Conservation (phyloP, 257 asterid species). For the Solanum verrucosum region DNA sequence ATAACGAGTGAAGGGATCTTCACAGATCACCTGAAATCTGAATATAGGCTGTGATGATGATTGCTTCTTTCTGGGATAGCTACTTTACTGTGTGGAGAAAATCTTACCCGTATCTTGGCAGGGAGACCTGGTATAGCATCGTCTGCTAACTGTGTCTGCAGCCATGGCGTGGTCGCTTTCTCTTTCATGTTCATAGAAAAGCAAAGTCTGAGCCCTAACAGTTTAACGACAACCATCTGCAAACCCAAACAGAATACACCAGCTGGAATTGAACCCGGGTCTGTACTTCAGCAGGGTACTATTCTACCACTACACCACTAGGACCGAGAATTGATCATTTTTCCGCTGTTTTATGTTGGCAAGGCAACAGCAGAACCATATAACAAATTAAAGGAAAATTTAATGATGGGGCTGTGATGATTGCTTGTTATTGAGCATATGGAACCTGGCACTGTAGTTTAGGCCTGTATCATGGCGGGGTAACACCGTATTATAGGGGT, state of each 20-base stretch:
- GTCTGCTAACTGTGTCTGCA: background rate
- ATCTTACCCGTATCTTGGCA: constrained; percentile 19
- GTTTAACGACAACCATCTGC: background rate
- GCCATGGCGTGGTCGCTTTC: background rate
- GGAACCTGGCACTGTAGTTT: background rate
- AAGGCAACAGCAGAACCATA: background rate
- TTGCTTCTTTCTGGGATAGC: background rate
- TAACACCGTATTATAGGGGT: background rate
- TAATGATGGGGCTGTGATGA: background rate
- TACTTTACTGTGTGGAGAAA: background rate
- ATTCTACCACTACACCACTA: constrained; percentile 86
- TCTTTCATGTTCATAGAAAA: background rate
- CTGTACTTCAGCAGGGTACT: constrained; percentile 86
- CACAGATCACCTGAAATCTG: background rate
- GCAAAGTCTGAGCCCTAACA: background rate
- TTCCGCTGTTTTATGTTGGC: background rate
- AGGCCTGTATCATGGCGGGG: background rate
- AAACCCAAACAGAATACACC: constrained; percentile 27
- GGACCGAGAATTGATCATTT: background rate
- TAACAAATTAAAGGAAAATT: background rate
- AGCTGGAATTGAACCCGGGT: constrained; percentile 80
- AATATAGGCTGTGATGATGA: constrained; percentile 11
- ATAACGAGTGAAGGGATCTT: background rate
- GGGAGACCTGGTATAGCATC: constrained; percentile 2
- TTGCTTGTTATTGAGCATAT: background rate